A percentile compares a stretch with the other conserved stretches of the same genome.
Evolutionary conservation across 2,329 filamentous ascomycete genomes (phyloP).

Genomic region (Aureobasidium zeae): DNA sequence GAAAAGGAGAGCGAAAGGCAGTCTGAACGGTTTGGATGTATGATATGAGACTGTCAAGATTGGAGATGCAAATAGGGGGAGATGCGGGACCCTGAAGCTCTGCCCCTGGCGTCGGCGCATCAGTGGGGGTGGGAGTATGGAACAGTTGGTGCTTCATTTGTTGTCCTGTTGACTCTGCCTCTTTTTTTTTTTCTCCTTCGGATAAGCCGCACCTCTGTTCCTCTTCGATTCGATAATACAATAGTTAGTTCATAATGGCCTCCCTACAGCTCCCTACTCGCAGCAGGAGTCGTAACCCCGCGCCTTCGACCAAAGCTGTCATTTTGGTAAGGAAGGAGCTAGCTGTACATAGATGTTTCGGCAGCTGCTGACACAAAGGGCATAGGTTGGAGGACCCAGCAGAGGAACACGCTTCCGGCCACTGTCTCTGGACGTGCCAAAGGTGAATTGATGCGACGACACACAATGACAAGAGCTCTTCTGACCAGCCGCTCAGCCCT

Average conservation of each 20-base stretch:
- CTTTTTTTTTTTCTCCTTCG: neutral
- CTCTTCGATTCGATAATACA: neutral
- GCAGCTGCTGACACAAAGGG: conserved; percentile 16
- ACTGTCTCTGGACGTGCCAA: conserved; percentile 88
- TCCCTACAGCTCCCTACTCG: conserved; percentile 26
- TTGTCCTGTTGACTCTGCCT: neutral
- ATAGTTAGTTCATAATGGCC: conserved; percentile 2
- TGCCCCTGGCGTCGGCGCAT: conserved; percentile 7
- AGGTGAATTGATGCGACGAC: conserved; percentile 47
- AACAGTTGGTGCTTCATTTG: conserved; percentile 11
- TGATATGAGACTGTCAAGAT: too few relatives aligned
- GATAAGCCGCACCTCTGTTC: neutral
- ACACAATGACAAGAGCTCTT: neutral
- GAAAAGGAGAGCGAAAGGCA: too few relatives aligned
- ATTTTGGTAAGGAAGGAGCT: conserved; percentile 64
- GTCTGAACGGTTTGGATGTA: too few relatives aligned
- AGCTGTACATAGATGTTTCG: conserved; percentile 14
- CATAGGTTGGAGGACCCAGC: conserved; percentile 84
- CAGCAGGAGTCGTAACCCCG: conserved; percentile 24
- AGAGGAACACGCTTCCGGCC: conserved; percentile 93
- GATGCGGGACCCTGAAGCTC: neutral
- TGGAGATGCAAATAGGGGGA: too few relatives aligned
- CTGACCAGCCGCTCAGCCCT: conserved; percentile 50
- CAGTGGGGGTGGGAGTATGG: neutral
- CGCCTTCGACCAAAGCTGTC: conserved; percentile 76